phyloP scores from a whole-genome alignment of 106 monocot genomes.

The Dendrobium chrysotoxum region DNA sequence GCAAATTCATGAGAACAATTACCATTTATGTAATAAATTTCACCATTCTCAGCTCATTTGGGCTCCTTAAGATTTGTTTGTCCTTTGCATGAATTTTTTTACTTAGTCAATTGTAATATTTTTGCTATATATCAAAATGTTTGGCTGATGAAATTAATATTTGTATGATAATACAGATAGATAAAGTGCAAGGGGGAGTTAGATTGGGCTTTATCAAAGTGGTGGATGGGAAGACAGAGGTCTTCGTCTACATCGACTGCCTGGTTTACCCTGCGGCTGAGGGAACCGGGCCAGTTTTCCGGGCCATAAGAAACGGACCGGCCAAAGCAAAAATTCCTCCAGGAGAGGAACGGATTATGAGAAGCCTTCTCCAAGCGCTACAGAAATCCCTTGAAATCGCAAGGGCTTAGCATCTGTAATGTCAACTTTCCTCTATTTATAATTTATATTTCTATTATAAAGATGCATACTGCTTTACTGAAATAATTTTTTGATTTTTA shows the following conservation, averaged over 20 bases:
- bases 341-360: constrained; percentile 87
- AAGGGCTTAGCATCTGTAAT: neutral
- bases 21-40: no score
- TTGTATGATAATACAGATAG: constrained; percentile 41
- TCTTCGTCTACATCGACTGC: constrained; percentile 81
- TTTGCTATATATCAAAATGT: no score
- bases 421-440: neutral
- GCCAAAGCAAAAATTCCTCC: constrained; percentile 47
- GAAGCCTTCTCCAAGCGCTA: constrained; percentile 76
- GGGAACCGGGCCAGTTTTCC: constrained; percentile 45
- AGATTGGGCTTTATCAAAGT: constrained; percentile 59
- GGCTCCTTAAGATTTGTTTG: no score
- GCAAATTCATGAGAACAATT: no score
- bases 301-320: constrained; percentile 67
- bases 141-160: neutral
- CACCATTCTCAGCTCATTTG: no score
- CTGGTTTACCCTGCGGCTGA: constrained; percentile 55
- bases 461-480: no score
- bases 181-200: constrained; percentile 66
- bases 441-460: no score
- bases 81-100: no score
- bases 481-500: no score
- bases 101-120: no score
- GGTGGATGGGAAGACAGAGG: constrained; percentile 57
- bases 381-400: constrained; percentile 69